Base-by-base conservation (phyloP, 176 grass and related monocot genomes). In the Musa schizocarpa region DNA sequence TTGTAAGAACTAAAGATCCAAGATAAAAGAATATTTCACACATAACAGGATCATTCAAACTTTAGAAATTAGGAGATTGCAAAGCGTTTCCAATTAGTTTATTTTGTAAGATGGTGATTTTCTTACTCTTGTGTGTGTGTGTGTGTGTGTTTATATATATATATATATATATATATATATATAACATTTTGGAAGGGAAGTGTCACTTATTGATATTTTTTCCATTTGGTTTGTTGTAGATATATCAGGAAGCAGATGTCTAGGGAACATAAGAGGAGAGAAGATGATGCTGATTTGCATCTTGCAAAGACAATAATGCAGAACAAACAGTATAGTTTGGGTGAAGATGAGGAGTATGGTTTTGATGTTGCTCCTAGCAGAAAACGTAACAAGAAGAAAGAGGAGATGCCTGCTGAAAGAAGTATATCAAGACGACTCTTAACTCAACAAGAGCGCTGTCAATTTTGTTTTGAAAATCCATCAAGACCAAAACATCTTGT, bases 391-490 rank as follows among this genome's bases (percentile, higher is more conserved):
- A 88, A 74, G 72, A 96, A 66, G 77, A 87, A 68, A 22, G 78
- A 85, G 76, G 80, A 84, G 55, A 66, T 71, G 53, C 72, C 66
- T 13, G 76, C 81, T 50, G 90, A 81, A 54, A 89, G 81, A 56
- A 77, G 78, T 55, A 71, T 64, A 78, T 77, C 25, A 52, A 84
- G 68, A 20, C 84, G 51, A 68, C 50, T 92, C 77, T 29, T 85
- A 50, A 90, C 90, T 80, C 95, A 94, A 72, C 88, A 99, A 77
- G 90, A 99, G 76, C 85, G 88, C 1, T 94, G 95, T 69, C 49
- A 83, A 80, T 93, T 89, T 88, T 99, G 90, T 79, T 94, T 99
- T 17, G 95, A 94, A 88, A 99, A 94, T 43, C 88, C 95, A 68
- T 93, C 90, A 55, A 90, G 90, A 65, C 95, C 95, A 80, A 99